phyloP scores from a whole-genome alignment of 768 basidiomycete genomes.

The Agrocybe chaxingu region DNA sequence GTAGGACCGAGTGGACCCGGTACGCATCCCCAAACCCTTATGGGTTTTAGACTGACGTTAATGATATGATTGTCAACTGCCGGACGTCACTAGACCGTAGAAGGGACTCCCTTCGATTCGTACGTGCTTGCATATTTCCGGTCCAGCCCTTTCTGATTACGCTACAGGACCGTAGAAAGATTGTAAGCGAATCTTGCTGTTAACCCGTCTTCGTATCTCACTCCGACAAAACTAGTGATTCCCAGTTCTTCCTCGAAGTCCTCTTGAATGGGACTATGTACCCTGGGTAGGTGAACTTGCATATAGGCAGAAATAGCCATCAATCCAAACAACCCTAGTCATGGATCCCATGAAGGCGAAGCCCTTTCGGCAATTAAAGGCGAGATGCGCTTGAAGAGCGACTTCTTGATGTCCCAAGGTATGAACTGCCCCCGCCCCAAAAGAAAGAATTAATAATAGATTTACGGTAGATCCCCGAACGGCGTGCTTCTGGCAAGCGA shows the following conservation, averaged over 20 bases:
- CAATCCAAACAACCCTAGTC: not conserved
- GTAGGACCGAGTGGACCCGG: constrained; percentile 21
- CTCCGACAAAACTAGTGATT: constrained; percentile 16
- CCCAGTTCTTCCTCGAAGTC: constrained; percentile 34
- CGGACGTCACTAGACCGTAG: constrained; percentile 7
- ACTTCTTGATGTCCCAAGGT: constrained; percentile 23
- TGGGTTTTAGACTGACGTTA: not conserved
- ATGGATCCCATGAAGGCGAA: constrained; percentile 24
- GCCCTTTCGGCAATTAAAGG: constrained; percentile 30
- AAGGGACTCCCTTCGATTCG: constrained; percentile 34
- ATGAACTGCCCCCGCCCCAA: constrained; percentile 1
- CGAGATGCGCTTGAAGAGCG: constrained; percentile 38
- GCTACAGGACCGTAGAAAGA: constrained; percentile 22
- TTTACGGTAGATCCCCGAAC: constrained; percentile 10
- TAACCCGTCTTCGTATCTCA: not conserved
- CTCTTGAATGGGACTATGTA: constrained; percentile 20
- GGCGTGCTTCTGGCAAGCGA: constrained; percentile 18
- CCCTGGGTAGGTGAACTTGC: constrained; percentile 7
- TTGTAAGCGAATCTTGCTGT: constrained; percentile 11
- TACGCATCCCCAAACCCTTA: not conserved
- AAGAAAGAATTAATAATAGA: not conserved
- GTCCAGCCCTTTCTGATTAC: not conserved
- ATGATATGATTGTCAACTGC: not conserved
- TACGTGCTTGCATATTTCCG: not conserved
- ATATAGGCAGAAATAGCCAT: not conserved